Percentiles rank a stretch among this genome's conserved stretches.
phyloP scores from a whole-genome alignment of 208 protist species.

The Wallacemonas collosoma region DNA sequence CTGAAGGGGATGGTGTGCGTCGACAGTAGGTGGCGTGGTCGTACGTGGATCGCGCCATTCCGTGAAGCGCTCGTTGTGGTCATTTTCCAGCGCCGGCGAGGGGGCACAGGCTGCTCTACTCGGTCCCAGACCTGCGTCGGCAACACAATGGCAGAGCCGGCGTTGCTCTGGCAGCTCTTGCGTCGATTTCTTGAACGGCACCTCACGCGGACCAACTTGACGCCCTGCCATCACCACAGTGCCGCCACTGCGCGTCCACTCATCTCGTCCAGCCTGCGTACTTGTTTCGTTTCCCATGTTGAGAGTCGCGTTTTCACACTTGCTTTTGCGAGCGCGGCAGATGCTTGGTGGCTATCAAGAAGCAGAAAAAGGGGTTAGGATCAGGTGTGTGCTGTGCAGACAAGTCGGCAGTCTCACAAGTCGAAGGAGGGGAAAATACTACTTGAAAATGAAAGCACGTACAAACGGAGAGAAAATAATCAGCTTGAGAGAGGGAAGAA shows the following conservation, averaged over 20 bases:
- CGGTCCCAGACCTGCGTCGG: too few relatives aligned
- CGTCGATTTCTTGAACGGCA: not conserved
- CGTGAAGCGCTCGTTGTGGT: not conserved
- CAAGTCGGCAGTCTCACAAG: not conserved
- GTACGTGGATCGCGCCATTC: not conserved
- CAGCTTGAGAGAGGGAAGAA: not conserved
- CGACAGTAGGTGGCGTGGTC: not conserved
- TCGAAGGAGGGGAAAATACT: not conserved
- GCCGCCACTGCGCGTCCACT: slow-evolving; percentile 10
- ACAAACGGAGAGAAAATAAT: not conserved
- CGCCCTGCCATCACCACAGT: slow-evolving; percentile 10
- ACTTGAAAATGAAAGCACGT: not conserved
- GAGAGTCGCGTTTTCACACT: not conserved
- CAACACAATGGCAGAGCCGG: not conserved
- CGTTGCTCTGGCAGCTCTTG: slow-evolving; percentile 8
- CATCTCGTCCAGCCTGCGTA: not conserved
- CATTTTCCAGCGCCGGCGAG: not conserved
- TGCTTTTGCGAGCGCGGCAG: not conserved
- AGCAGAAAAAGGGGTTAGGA: not conserved
- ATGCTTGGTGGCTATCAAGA: too few relatives aligned
- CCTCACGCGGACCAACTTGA: not conserved
- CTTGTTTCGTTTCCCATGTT: slow-evolving; percentile 13
- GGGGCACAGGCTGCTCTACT: not conserved
- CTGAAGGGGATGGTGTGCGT: too few relatives aligned
- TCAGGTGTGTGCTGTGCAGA: too few relatives aligned